Evolutionary conservation across 1,284 basidiomycete species (phyloP).

Genomic region (Mycosarcoma mackinlayi): DNA sequence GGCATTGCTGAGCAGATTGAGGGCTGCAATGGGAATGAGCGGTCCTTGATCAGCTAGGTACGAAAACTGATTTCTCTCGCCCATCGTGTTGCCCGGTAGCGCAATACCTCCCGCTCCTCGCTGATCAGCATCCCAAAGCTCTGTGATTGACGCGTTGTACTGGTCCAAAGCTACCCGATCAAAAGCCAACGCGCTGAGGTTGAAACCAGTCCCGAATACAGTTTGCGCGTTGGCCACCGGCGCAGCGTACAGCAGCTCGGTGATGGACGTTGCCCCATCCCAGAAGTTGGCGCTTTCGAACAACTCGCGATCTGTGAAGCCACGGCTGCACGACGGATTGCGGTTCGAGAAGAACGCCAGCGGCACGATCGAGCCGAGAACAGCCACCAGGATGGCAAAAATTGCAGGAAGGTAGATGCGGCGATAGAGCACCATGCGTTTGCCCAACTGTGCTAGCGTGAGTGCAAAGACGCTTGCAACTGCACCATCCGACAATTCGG

Average conservation of each 20-base stretch:
- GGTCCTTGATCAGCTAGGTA: conserved; percentile 27
- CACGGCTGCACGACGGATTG: conserved; percentile 71
- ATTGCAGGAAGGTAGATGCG: conserved; percentile 78
- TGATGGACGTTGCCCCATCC: conserved; percentile 11
- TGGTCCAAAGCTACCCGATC: conserved; percentile 22
- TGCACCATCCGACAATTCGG: conserved; percentile 73
- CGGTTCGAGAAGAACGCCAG: conserved; percentile 75
- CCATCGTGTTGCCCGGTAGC: conserved; percentile 3
- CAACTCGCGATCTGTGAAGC: conserved; percentile 67
- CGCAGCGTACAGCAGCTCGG: conserved; percentile 30
- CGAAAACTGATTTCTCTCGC: conserved; percentile 21
- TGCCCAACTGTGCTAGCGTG: conserved; percentile 78
- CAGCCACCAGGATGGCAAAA: conserved; percentile 75
- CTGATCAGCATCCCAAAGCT: conserved; percentile 12
- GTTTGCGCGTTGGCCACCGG: conserved; percentile 24
- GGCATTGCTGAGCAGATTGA: conserved; percentile 42
- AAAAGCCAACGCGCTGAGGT: conserved; percentile 17
- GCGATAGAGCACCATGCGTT: conserved; percentile 76
- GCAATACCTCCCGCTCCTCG: conserved; percentile 23
- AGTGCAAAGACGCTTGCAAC: conserved; percentile 73
- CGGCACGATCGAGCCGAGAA: conserved; percentile 76
- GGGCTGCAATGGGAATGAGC: conserved; percentile 18
- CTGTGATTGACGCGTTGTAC: conserved; percentile 14
- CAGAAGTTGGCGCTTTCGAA: conserved; percentile 22
- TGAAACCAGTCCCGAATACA: conserved; percentile 23